Conservation (phyloP, 139 green algal genomes). For the Micractinium conductrix region DNA sequence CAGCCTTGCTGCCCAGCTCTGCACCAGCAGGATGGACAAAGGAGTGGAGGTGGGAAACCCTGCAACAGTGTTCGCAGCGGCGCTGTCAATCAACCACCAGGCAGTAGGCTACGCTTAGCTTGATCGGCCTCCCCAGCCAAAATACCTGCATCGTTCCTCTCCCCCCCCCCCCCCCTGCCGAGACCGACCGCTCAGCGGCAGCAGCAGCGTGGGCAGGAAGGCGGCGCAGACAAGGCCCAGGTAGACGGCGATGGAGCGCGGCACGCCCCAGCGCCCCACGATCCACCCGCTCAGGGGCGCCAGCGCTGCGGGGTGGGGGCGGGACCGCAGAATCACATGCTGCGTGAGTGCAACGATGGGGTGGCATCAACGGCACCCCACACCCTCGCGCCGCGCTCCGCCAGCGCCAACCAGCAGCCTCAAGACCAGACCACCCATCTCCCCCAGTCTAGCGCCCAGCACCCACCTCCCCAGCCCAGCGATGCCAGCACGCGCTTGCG, state of each 20-base stretch:
- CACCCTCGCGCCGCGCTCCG: not conserved
- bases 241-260: not conserved
- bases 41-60: not conserved
- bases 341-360: no score
- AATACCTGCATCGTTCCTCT: not conserved
- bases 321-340: no score
- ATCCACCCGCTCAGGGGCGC: slow-evolving; percentile 15
- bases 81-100: no score
- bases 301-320: not conserved
- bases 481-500: slow-evolving; percentile 8
- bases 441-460: not conserved
- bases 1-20: slow-evolving; percentile 8
- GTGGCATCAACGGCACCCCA: not conserved
- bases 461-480: slow-evolving; percentile 19
- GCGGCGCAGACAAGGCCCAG: not conserved
- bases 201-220: not conserved
- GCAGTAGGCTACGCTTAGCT: no score
- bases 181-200: slow-evolving; percentile 4
- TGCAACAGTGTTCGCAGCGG: no score
- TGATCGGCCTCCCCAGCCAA: no score
- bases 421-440: not conserved
- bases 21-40: not conserved
- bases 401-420: no score
- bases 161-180: not conserved
- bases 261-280: slow-evolving; percentile 2